Conservation (phyloP, 441 rosid species). For the Flueggea neowawraea region DNA sequence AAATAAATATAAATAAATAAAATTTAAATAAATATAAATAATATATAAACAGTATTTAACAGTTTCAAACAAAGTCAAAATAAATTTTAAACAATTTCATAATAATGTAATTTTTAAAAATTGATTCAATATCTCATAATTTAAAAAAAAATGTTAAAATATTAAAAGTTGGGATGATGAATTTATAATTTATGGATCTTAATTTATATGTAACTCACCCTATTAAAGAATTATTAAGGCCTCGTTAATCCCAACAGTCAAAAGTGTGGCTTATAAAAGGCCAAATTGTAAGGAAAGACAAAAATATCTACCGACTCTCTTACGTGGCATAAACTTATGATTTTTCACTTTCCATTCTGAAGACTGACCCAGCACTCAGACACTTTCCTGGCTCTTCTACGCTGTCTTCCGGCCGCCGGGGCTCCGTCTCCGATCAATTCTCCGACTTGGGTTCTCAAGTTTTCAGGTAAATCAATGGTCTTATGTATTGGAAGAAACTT, state of each 20-base stretch:
- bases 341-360: not conserved
- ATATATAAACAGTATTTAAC: too few relatives aligned
- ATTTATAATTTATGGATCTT: too few relatives aligned
- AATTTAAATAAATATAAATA: too few relatives aligned
- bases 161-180: too few relatives aligned
- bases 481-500: not conserved
- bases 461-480: not conserved
- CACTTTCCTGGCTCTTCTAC: not conserved
- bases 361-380: not conserved
- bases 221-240: too few relatives aligned
- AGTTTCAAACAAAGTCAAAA: too few relatives aligned
- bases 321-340: slow-evolving; percentile 3
- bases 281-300: not conserved
- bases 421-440: not conserved
- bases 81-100: too few relatives aligned
- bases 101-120: too few relatives aligned
- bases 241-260: not conserved
- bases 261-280: not conserved
- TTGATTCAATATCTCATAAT: too few relatives aligned
- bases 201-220: too few relatives aligned
- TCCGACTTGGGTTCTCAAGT: not conserved
- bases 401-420: not conserved
- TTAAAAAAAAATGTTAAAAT: too few relatives aligned
- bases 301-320: not conserved
- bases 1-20: too few relatives aligned